Evolutionary conservation across 1,139 yeast genomes (phyloP).

Genomic region (Candida labiduridarum): DNA sequence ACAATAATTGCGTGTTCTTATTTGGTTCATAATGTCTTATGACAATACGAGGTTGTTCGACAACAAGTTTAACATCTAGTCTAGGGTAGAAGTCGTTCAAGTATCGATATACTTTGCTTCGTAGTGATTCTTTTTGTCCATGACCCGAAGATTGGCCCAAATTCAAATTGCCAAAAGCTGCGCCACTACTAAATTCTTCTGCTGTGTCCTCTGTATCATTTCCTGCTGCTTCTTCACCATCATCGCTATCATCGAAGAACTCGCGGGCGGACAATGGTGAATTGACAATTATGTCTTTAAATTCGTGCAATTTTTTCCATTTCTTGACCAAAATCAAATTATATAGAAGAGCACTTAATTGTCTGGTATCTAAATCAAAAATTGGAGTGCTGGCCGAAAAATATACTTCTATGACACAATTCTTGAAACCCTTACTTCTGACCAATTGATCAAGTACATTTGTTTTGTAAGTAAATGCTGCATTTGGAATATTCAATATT

Average conservation of each 20-base stretch:
- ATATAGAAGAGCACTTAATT: conserved; percentile 41
- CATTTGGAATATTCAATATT: conserved; percentile 53
- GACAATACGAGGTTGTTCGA: conserved; percentile 48
- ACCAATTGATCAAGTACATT: conserved; percentile 47
- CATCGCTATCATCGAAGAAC: conserved; percentile 6
- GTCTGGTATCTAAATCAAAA: conserved; percentile 50
- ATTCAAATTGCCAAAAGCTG: neutral
- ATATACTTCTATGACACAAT: conserved; percentile 40
- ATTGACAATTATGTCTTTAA: neutral
- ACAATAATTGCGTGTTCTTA: conserved; percentile 30
- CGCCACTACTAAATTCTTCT: neutral
- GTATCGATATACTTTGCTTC: conserved; percentile 15
- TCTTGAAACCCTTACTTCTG: conserved; percentile 37
- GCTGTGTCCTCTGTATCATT: neutral
- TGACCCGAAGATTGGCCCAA: neutral
- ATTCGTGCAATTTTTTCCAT: conserved; percentile 23
- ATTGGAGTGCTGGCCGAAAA: conserved; percentile 53
- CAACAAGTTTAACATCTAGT: conserved; percentile 41
- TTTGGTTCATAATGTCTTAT: conserved; percentile 29
- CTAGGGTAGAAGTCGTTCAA: conserved; percentile 48
- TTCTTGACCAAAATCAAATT: conserved; percentile 36
- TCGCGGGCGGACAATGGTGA: neutral
- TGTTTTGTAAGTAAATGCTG: conserved; percentile 55
- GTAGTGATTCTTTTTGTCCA: conserved; percentile 11
- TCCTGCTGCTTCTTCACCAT: neutral